Conservation (phyloP, 2,329 filamentous ascomycete genomes). For the Dactylonectria estremocensis region DNA sequence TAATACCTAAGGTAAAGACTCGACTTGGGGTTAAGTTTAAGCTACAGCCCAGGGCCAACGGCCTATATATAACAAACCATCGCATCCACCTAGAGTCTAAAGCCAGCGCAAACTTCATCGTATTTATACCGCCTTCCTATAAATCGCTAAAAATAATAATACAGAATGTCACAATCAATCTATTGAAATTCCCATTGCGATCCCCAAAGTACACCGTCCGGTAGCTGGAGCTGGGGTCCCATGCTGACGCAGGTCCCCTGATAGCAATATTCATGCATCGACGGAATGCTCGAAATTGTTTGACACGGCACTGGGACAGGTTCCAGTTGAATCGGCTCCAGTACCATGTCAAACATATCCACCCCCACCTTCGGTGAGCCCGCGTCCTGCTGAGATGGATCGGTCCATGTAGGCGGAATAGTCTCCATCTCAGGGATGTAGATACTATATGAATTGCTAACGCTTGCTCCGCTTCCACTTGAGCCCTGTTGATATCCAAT, state of each 20-base stretch:
- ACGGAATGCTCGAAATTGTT: conserved; percentile 5
- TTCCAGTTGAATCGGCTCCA: conserved; percentile 35
- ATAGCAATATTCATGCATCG: conserved; percentile 6
- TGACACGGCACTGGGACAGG: conserved; percentile 4
- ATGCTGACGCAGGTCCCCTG: not conserved
- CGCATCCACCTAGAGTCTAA: too few species aligned
- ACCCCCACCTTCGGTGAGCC: conserved; percentile 38
- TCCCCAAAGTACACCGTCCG: conserved; percentile 32
- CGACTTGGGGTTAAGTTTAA: too few species aligned
- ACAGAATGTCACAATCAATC: not conserved
- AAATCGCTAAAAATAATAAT: not conserved
- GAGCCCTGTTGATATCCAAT: conserved; percentile 41
- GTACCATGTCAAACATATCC: conserved; percentile 42
- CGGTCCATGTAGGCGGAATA: conserved; percentile 39
- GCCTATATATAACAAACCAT: too few species aligned
- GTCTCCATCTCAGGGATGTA: conserved; percentile 42
- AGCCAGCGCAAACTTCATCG: too few species aligned
- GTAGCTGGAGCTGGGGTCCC: conserved; percentile 10
- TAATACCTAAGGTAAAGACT: too few species aligned
- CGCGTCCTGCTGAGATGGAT: conserved; percentile 40
- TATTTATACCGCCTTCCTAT: not conserved
- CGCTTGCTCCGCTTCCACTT: conserved; percentile 43
- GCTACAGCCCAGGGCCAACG: too few species aligned
- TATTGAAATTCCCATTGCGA: conserved; percentile 40
- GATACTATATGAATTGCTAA: conserved; percentile 43